Evolutionary conservation across 306 rosid species (phyloP), one percentile per base, ranked within the genome.

Genomic region (Elaeagnus macrophylla): DNA sequence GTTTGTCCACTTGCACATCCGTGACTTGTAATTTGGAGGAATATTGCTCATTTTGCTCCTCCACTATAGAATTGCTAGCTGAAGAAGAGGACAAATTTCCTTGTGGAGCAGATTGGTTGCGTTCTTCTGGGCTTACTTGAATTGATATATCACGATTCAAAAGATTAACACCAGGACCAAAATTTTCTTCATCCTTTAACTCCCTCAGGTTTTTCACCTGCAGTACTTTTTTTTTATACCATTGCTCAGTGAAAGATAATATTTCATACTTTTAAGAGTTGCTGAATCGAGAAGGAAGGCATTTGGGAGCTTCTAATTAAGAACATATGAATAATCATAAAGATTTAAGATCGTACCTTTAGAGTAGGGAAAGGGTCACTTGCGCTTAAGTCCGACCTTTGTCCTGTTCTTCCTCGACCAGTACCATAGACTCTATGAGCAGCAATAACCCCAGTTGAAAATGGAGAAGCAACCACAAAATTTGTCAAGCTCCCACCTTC

Each of bases 1-100:
- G 67, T 71, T 66, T 75, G 48, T 90, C 97, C 48, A 90, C 84
- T 71, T 72, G 64, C 66, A 90, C 97, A 74, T 86, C 97, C 69
- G 79, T 86, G 57, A 86, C 74, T 64, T 81, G 84, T 65, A 74
- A 62, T 60, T 68, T 79, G 10, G 67, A 37, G 62, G 59, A 69
- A 42, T 41, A 25, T 25, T 25, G 54, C 10, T 60, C 61, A 45
- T 47, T 59, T 38, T 75, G 75, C 66, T 45, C 71, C 62, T 74
- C 74, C 37, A 42, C 60, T 43, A 65, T 54, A 12, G 67, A 66
- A 49, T 20, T 61, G 9, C 74, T 67, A 10, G 74, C 72, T 3
- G 83, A 70, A 48, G 77, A 64, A 12, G 77, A 63, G 2, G n/a
- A n/a, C n/a, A n/a, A n/a, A n/a, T n/a, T n/a, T n/a, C n/a, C n/a